phyloP scores from a whole-genome alignment of 2,329 filamentous ascomycete genomes.

The Lasiodiplodia sp. region DNA sequence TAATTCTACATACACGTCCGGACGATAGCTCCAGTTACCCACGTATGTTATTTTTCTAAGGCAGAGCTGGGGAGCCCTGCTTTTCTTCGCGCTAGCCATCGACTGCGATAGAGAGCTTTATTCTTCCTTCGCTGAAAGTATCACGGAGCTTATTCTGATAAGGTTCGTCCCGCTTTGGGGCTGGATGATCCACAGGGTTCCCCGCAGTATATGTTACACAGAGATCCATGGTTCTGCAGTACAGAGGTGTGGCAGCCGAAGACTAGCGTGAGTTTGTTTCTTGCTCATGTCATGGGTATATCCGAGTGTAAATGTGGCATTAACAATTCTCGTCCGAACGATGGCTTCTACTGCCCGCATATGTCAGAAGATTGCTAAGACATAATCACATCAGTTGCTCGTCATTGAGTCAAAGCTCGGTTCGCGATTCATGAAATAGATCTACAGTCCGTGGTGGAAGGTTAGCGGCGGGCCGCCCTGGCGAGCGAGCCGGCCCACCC shows the following conservation, averaged over 20 bases:
- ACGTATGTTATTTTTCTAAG: too few species aligned
- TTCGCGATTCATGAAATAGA: not conserved
- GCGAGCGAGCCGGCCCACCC: slow-evolving; percentile 4
- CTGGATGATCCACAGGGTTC: slow-evolving; percentile 1
- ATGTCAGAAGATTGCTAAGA: too few species aligned
- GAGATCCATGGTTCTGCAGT: not conserved
- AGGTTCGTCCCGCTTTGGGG: not conserved
- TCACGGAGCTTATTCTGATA: not conserved
- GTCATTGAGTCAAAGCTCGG: not conserved
- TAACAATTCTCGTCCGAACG: not conserved
- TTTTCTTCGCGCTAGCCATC: too few species aligned
- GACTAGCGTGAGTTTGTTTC: too few species aligned
- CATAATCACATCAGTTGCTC: not conserved
- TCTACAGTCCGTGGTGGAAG: not conserved
- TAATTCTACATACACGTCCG: too few species aligned
- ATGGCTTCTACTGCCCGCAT: not conserved
- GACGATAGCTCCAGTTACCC: too few species aligned
- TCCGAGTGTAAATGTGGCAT: not conserved
- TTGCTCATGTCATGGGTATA: too few species aligned
- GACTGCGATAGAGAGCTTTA: too few species aligned
- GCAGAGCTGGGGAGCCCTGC: too few species aligned
- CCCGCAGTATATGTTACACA: slow-evolving; percentile 3
- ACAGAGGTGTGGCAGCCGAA: too few species aligned
- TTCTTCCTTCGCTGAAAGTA: not conserved
- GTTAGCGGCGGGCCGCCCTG: slow-evolving; percentile 3